Evolutionary conservation across 768 basidiomycete species (phyloP).

Genomic region (Gyrodon lividus): DNA sequence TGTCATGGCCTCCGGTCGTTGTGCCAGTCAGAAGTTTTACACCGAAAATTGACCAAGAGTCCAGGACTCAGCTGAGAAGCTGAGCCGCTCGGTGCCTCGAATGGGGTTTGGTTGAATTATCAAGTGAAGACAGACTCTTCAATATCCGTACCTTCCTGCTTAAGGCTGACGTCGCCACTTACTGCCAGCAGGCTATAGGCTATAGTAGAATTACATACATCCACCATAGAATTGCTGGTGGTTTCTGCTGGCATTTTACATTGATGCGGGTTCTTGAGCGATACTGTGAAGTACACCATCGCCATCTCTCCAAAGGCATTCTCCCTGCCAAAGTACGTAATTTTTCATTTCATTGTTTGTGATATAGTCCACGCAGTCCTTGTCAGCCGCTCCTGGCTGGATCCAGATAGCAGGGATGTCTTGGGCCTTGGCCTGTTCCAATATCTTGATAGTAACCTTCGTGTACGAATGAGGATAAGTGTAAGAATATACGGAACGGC

Average conservation of each 20-base stretch:
- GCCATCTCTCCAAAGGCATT: slow-evolving; percentile 79
- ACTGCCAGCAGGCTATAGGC: no score
- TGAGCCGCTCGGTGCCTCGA: no score
- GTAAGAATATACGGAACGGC: not conserved
- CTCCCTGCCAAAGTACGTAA: slow-evolving; percentile 77
- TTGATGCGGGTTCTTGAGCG: slow-evolving; percentile 21
- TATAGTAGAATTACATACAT: no score
- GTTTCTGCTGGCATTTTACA: slow-evolving; percentile 9
- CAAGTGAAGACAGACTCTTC: no score
- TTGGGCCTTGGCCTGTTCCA: slow-evolving; percentile 69
- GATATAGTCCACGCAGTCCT: slow-evolving; percentile 61
- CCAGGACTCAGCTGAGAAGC: no score
- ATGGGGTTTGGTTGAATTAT: no score
- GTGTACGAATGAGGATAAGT: not conserved
- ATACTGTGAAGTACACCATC: slow-evolving; percentile 45
- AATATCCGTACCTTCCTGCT: no score
- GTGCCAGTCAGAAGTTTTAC: no score
- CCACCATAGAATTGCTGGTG: not conserved
- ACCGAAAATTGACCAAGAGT: no score
- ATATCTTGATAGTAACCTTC: slow-evolving; percentile 67
- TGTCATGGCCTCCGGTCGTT: no score
- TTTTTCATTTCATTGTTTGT: slow-evolving; percentile 60
- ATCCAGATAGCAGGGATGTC: slow-evolving; percentile 81
- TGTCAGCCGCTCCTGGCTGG: slow-evolving; percentile 84
- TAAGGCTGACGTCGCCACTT: no score